Evolutionary conservation across 345 rosid genomes (phyloP).

Genomic region (Hevea brasiliensis): DNA sequence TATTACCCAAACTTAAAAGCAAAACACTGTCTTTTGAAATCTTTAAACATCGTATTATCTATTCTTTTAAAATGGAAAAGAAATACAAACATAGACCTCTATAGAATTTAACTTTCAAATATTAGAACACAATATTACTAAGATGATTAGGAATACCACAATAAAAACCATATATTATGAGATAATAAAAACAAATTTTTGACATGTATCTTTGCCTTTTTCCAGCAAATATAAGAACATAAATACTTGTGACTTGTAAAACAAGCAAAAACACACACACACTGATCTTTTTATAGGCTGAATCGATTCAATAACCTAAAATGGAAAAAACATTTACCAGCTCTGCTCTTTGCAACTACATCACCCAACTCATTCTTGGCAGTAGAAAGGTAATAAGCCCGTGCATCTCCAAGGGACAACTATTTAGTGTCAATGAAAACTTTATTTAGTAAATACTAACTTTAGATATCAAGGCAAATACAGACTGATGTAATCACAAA

Average conservation of each 20-base stretch:
- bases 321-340: constrained; percentile 49
- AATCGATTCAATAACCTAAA: neutral
- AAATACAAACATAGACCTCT: no score
- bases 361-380: constrained; percentile 91
- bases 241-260: neutral
- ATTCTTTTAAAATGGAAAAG: no score
- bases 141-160: neutral
- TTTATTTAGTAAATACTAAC: neutral
- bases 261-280: neutral
- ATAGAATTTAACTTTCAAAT: neutral
- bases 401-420: constrained; percentile 96
- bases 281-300: neutral
- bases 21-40: no score
- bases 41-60: no score
- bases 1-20: no score
- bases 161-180: neutral
- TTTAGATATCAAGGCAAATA: neutral
- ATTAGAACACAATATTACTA: neutral
- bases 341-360: constrained; percentile 76
- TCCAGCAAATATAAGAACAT: neutral
- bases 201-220: neutral
- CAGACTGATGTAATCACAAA: neutral
- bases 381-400: constrained; percentile 89
- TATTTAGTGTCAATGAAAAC: constrained; percentile 33
- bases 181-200: neutral